A percentile compares a stretch with the other conserved stretches of the same genome.
Conservation (phyloP, 2,329 filamentous ascomycete species). For the Pseudogymnoascus sp. region DNA sequence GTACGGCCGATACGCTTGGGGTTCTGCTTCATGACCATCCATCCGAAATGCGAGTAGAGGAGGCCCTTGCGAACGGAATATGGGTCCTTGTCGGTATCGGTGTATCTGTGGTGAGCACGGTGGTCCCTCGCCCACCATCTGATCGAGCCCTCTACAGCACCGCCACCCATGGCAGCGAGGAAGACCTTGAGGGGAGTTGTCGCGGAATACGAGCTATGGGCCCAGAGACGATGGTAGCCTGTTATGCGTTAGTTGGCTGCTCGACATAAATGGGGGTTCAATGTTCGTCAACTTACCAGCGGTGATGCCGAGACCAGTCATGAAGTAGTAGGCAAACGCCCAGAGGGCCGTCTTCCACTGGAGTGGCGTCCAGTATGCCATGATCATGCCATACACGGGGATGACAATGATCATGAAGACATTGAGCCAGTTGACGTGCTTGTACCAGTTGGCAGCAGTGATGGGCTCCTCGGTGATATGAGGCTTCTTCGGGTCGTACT, state of each 20-base stretch:
- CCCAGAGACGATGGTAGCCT: constrained; percentile 79
- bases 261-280: neutral
- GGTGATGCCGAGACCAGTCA: constrained; percentile 73
- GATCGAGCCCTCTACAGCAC: constrained; percentile 78
- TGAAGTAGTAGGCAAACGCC: constrained; percentile 74
- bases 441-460: constrained; percentile 77
- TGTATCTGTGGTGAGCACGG: constrained; percentile 83
- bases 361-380: constrained; percentile 72
- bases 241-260: constrained; percentile 16
- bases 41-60: constrained; percentile 75
- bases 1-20: constrained; percentile 81
- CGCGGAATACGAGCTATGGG: constrained; percentile 77
- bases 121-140: constrained; percentile 86
- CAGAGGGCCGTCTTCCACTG: constrained; percentile 65
- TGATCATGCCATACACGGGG: constrained; percentile 65
- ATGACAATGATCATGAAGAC: constrained; percentile 72
- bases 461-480: constrained; percentile 81
- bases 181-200: constrained; percentile 70
- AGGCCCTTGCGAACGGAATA: constrained; percentile 87
- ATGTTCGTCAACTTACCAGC: constrained; percentile 48
- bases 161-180: constrained; percentile 72
- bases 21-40: constrained; percentile 94
- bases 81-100: constrained; percentile 86
- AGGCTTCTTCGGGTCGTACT: constrained; percentile 58
- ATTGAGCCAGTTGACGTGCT: constrained; percentile 93